phyloP scores from a whole-genome alignment of 306 rosid species.

The Fragaria nilgerrensis region DNA sequence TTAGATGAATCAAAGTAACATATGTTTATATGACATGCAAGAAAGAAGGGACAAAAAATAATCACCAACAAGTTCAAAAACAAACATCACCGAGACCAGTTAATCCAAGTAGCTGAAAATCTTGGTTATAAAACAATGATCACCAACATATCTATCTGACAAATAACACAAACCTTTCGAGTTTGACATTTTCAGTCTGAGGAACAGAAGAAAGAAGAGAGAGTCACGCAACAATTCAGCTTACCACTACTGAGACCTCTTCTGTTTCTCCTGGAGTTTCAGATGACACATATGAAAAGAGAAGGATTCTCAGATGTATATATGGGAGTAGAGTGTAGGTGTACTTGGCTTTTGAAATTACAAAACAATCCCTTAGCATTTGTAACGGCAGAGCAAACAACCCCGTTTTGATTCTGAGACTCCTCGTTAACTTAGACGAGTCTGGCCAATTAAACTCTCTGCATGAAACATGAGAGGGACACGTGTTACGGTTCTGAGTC shows the following conservation, averaged over 20 bases:
- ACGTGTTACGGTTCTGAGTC: background rate
- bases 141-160: background rate
- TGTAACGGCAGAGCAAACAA: background rate
- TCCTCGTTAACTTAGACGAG: background rate
- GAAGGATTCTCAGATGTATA: background rate
- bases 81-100: background rate
- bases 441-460: background rate
- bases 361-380: background rate
- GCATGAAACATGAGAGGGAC: background rate
- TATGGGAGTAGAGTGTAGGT: no score
- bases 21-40: background rate
- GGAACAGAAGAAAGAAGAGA: background rate
- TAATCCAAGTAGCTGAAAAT: background rate
- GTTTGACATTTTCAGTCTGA: background rate
- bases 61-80: background rate
- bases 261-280: no score
- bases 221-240: background rate
- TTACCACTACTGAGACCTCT: background rate
- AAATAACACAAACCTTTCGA: background rate
- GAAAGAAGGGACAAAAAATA: background rate
- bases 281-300: background rate
- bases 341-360: background rate
- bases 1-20: background rate
- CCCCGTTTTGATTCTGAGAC: background rate
- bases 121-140: background rate